Base-by-base conservation (phyloP, 2,329 filamentous ascomycete genomes). In the Aspergillus brunneoviolaceus region DNA sequence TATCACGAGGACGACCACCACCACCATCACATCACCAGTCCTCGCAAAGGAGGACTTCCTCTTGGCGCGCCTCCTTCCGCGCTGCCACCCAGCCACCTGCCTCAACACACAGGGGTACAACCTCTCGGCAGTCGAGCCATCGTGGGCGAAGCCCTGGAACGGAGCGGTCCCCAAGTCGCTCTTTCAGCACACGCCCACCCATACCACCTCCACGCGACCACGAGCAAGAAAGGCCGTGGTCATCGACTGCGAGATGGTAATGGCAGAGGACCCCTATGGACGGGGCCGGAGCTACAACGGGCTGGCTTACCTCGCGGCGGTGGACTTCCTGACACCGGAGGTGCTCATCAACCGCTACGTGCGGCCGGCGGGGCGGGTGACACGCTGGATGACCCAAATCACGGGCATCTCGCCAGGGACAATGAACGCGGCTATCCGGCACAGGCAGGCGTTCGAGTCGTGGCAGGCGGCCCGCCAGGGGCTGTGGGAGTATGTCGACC, bases 311-410 rank as follows among this genome's bases (percentile, higher is more conserved):
- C 55, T 81, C 10, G 75, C 70, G 29, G 77, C 70, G 7, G 69
- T 80, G 39, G 81, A 84, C 66, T 79, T 79, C 53, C 57, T 83
- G 29, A 81, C 79, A 3, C 80, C 80, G 6, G 74, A 78, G n/a
- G 61, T 79, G 2, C 68, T 84, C 16, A 72, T 84, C 27, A 67
- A 83, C 62, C 68, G 65, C 12, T 74, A 79, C 29, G 77, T 84
- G 2, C 48, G 68, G 6, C 81, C 82, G 0, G 62, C 55, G 0
- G 55, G 58, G 12, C 66, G 63, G 11, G 73, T 78, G 1, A 70
- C 69, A 21, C 69, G 77, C 66, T 79, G 77, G 72, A 74, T 76
- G 5, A 72, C 74, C 12, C 61, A 63, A 14, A 74, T 73, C 55
- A 82, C 80, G 49, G 76, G 82, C 0, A 71, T 81, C 1, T 76